Evolutionary conservation across 352 stramenopile genomes (phyloP).

Genomic region (Achlya hypogyna): DNA sequence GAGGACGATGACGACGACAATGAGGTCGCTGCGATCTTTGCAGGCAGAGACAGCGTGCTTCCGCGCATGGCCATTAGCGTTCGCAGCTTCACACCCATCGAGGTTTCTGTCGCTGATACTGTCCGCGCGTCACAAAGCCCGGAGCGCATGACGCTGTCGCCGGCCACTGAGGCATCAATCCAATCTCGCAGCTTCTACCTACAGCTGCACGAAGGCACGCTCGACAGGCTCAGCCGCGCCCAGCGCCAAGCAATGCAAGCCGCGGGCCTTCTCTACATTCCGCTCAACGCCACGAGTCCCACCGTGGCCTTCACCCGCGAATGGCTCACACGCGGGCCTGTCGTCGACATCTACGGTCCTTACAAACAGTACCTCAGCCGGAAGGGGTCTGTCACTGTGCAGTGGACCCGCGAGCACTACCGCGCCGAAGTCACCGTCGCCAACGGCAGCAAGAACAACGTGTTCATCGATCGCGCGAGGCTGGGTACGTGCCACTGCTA

Average conservation of each 20-base stretch:
- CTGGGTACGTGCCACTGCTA: neutral
- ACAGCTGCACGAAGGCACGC: neutral
- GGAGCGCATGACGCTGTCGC: neutral
- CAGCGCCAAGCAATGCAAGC: slow-evolving; percentile 13
- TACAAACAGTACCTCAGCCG: slow-evolving; percentile 15
- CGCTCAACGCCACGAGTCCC: neutral
- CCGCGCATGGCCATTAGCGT: neutral
- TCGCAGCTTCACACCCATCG: neutral
- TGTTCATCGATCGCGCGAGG: neutral
- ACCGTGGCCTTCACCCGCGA: slow-evolving; percentile 9
- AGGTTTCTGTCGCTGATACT: neutral
- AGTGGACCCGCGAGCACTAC: neutral
- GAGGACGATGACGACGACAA: neutral
- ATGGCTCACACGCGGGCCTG: slow-evolving; percentile 2
- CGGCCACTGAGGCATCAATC: neutral
- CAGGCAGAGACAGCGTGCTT: neutral
- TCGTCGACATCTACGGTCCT: neutral
- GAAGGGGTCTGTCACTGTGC: slow-evolving; percentile 2
- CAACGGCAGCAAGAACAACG: neutral
- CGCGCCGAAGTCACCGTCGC: neutral
- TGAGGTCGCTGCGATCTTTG: neutral
- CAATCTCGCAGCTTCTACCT: slow-evolving; percentile 4
- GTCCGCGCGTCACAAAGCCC: neutral
- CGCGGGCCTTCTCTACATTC: slow-evolving; percentile 11
- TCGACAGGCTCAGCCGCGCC: neutral